Conservation (phyloP, 2,329 filamentous ascomycete species). For the Phoma herbarum region DNA sequence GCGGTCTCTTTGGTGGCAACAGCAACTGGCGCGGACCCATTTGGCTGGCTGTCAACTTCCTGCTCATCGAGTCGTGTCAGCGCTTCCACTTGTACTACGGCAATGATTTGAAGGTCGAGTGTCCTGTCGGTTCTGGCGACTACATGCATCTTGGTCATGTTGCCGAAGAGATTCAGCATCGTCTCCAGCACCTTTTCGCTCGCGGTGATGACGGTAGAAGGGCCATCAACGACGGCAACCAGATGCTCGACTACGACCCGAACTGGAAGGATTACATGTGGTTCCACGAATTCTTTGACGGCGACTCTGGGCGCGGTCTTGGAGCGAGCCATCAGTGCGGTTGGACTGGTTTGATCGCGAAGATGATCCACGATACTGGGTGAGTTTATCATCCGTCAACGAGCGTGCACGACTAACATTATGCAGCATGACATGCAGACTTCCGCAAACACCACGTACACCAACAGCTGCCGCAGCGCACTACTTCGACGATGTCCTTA, state of each 20-base stretch:
- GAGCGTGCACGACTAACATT: constrained; percentile 52
- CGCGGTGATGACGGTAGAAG: constrained; percentile 84
- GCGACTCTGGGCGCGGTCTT: constrained; percentile 85
- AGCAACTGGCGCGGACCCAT: constrained; percentile 97
- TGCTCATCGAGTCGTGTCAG: constrained; percentile 92
- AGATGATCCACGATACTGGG: constrained; percentile 98
- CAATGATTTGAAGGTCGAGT: constrained; percentile 86
- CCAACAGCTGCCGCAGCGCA: constrained; percentile 84
- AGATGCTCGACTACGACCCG: constrained; percentile 88
- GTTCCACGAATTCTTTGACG: constrained; percentile 98
- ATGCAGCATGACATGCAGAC: constrained; percentile 40
- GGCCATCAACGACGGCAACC: constrained; percentile 85
- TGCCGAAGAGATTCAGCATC: constrained; percentile 93
- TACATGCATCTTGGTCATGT: constrained; percentile 96
- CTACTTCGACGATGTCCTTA: constrained; percentile 94
- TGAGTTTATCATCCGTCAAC: constrained; percentile 58
- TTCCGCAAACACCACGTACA: constrained; percentile 88
- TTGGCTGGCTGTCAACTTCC: constrained; percentile 95
- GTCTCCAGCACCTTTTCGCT: constrained; percentile 89
- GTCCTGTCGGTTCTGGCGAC: constrained; percentile 90
- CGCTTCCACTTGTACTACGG: constrained; percentile 97
- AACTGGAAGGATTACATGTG: constrained; percentile 94
- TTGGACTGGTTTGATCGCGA: constrained; percentile 94
- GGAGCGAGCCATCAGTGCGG: constrained; percentile 95
- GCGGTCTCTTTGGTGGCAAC: constrained; percentile 93